Base-by-base conservation (phyloP, 2,329 filamentous ascomycete genomes). In the Penicillium concentricum region DNA sequence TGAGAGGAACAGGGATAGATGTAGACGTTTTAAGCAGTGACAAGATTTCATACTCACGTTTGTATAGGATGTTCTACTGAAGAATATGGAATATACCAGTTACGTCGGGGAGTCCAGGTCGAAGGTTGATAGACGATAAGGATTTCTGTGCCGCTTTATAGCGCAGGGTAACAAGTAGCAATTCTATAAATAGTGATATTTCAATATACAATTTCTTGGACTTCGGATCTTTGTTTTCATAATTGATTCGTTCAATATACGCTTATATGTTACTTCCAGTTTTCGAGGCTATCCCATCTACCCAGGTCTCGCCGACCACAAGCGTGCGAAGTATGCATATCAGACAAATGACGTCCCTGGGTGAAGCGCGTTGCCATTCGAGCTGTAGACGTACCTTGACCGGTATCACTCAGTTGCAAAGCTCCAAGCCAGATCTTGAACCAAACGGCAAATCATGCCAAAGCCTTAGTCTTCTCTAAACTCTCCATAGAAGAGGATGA, bases 51-150 rank as follows among this genome's bases (percentile, higher is more conserved):
- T 20, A 52, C 50, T 37, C 30, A 52, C 49, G 15, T 32, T 26
- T 34, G 10, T 22, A 35, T 24, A 15, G 8, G 12, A n/a, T 15
- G 20, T 12, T 32, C 5, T 26, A 26, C 30, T 30, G 47, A 42
- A 20, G 38, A 34, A 35, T 20, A 24, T 48, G 22, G n/a, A 52
- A 28, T 30, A 20, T 12, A 22, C 24, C 18, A 6, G 20, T 15
- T 45, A 16, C 7, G 48, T 24, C 15, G 22, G 16, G 30, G 12
- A 20, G 18, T 43, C 26, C 12, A 32, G 16, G n/a, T 50, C 28
- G 7, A 30, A 34, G 3, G 20, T 51, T 34, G 56, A 58, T 58
- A 49, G 42, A 44, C 53, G 56, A 58, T 58, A 58, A 58, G 54
- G 16, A 54, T 28, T 18, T 58, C 32, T 8, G 28, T 18, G 22